Percentiles rank a stretch among this genome's conserved stretches.
These are phyloP conservation scores for Claviceps arundinis DNA, from an alignment of 2,329 filamentous ascomycete genomes.

Conservation along the genomic window DNA sequence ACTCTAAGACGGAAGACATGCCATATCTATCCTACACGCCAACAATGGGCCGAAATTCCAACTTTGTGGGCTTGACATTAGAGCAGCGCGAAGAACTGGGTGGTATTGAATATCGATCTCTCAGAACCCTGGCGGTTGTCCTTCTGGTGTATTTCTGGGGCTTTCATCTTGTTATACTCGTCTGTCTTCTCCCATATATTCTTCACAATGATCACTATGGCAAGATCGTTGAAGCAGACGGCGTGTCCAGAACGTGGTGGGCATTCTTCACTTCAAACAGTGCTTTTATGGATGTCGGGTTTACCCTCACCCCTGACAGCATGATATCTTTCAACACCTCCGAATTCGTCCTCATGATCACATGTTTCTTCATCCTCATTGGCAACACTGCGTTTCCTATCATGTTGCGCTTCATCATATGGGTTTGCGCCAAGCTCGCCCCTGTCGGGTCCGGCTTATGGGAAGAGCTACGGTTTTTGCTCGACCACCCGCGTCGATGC, in stretches of 20 bases:
- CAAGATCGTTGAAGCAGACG: constrained; percentile 44
- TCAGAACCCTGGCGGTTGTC: constrained; percentile 74
- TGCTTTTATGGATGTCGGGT: constrained; percentile 90
- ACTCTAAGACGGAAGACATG: constrained; percentile 45
- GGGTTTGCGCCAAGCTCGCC: constrained; percentile 56
- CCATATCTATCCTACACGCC: constrained; percentile 93
- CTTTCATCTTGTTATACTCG: constrained; percentile 64
- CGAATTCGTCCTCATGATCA: constrained; percentile 59
- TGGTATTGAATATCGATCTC: constrained; percentile 86
- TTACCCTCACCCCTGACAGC: constrained; percentile 81
- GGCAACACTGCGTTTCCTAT: constrained; percentile 93
- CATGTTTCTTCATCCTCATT: constrained; percentile 80
- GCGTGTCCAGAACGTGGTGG: constrained; percentile 71
- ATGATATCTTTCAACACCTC: constrained; percentile 81
- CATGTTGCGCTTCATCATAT: constrained; percentile 88
- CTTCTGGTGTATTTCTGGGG: constrained; percentile 69
- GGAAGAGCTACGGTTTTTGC: constrained; percentile 80
- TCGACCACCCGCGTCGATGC: constrained; percentile 90
- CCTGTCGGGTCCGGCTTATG: constrained; percentile 57
- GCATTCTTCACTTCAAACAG: constrained; percentile 79
- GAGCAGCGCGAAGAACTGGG: constrained; percentile 91
- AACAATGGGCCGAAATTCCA: constrained; percentile 84
- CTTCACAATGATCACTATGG: constrained; percentile 48
- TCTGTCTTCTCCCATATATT: constrained; percentile 74
- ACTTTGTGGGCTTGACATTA: constrained; percentile 76